Evolutionary conservation across 2,329 filamentous ascomycete genomes (phyloP), one percentile per base, ranked within the genome.

Genomic region (Peltaster fructicola): DNA sequence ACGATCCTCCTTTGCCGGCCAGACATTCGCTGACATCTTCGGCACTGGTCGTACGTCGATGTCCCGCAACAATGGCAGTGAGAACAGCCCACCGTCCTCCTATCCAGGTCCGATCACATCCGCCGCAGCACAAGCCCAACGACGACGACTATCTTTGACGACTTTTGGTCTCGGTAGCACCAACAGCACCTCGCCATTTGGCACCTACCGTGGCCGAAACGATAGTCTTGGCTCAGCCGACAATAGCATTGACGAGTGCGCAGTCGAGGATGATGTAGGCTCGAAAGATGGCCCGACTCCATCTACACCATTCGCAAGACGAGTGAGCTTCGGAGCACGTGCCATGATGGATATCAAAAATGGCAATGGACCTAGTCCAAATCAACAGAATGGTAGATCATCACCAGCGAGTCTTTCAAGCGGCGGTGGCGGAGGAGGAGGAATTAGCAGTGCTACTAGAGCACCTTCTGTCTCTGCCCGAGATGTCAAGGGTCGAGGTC

Each of bases 251-350:
- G 57, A 62, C 37, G 58, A 62, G 39, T 57, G 51, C 10, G 57
- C 58, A 8, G 57, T 62, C 32, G 50, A 32, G 28, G 73, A 80
- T 33, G 77, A 84, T 31, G 54, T 59, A 26, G 52, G 59, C 18
- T 22, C 33, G 12, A 50, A 57, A n/a, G 33, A 37, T 14, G 48
- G 52, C 25, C 51, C 52, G 29, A 47, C 57, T 18, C 73, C 79
- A 16, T 65, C 59, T 26, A 78, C 76, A 8, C 79, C 82, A 16
- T 85, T 84, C 46, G 68, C 68, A 31, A 74, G 84, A 39, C 76
- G 84, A 30, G 73, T 92, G 59, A 93, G 84, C 54, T 90, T 92
- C 44, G 84, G 85, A 32, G 75, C 76, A 32, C 70, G 81, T 49
- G 78, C 78, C 36, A 61, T 82, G 51, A 65, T 71, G 40, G 73